Percentiles rank a stretch among this genome's conserved stretches.
phyloP scores from a whole-genome alignment of 1,284 basidiomycete genomes.

The Mycosarcoma mackinlayi region DNA sequence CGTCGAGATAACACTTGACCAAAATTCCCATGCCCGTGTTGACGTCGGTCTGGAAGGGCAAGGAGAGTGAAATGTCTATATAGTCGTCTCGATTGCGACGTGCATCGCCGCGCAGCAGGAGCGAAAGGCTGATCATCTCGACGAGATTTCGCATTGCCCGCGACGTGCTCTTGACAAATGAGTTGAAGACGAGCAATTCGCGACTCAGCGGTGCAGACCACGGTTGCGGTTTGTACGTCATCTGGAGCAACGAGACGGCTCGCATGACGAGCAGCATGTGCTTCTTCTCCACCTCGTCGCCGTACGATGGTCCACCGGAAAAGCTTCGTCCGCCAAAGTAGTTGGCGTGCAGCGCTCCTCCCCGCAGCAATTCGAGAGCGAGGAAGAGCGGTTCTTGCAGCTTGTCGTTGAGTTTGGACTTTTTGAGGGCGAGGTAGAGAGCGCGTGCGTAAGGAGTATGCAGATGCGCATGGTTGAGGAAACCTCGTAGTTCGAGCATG shows the following conservation, averaged over 20 bases:
- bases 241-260: conserved; percentile 88
- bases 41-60: conserved; percentile 86
- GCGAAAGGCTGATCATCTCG: conserved; percentile 89
- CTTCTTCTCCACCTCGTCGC: conserved; percentile 72
- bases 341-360: conserved; percentile 93
- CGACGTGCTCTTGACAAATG: conserved; percentile 88
- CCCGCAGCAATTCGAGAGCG: conserved; percentile 88
- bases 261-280: conserved; percentile 96
- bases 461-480: conserved; percentile 84
- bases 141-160: conserved; percentile 88
- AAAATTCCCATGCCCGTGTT: conserved; percentile 98
- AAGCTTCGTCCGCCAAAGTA: conserved; percentile 87
- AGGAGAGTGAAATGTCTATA: conserved; percentile 82
- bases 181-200: conserved; percentile 97
- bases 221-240: conserved; percentile 78
- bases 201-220: conserved; percentile 88
- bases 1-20: conserved; percentile 86
- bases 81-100: conserved; percentile 87
- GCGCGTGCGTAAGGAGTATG: conserved; percentile 87
- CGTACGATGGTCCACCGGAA: conserved; percentile 94
- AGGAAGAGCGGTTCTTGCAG: conserved; percentile 94
- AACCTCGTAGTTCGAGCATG: conserved; percentile 95
- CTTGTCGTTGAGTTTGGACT: conserved; percentile 90
- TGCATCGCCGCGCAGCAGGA: conserved; percentile 89
- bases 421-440: conserved; percentile 82